These are phyloP conservation scores for Xanthoconium purpureum DNA, from an alignment of 768 basidiomycete species.

Conservation along the genomic window DNA sequence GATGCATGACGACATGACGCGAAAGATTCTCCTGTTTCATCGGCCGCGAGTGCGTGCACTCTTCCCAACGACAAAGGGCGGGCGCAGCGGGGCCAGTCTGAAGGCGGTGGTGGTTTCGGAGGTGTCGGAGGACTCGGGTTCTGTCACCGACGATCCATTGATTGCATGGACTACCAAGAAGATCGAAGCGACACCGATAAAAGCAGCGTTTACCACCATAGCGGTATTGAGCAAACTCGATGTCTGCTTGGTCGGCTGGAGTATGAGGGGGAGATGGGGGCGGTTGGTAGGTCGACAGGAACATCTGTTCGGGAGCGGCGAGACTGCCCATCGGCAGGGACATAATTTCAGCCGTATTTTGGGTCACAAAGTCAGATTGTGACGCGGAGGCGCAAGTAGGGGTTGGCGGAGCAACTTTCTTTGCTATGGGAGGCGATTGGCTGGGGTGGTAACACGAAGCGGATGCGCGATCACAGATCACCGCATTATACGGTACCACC, in stretches of 20 bases:
- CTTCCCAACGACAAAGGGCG: conserved; percentile 23
- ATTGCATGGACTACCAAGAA: conserved; percentile 24
- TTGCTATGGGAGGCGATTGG: neutral
- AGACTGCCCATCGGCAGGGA: neutral
- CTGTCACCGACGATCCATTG: conserved; percentile 27
- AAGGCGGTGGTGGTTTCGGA: conserved; percentile 24
- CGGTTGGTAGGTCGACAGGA: neutral
- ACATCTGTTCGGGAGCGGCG: neutral
- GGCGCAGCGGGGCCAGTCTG: conserved; percentile 13
- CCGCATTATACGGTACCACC: neutral
- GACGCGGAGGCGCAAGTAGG: neutral
- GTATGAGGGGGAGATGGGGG: neutral
- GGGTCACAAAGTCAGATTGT: neutral
- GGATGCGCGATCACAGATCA: neutral
- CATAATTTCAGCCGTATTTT: neutral
- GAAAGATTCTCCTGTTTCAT: conserved; percentile 35
- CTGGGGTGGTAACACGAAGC: neutral
- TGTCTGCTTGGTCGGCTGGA: conserved; percentile 16
- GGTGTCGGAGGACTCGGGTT: conserved; percentile 25
- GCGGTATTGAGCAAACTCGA: conserved; percentile 21
- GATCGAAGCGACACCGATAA: conserved; percentile 27
- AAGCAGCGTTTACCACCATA: conserved; percentile 18
- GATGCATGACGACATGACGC: conserved; percentile 29
- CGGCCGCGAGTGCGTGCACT: conserved; percentile 19
- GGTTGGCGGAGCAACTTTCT: neutral